phyloP scores from a whole-genome alignment of 306 rosid species.

The Nissolia schottii region DNA sequence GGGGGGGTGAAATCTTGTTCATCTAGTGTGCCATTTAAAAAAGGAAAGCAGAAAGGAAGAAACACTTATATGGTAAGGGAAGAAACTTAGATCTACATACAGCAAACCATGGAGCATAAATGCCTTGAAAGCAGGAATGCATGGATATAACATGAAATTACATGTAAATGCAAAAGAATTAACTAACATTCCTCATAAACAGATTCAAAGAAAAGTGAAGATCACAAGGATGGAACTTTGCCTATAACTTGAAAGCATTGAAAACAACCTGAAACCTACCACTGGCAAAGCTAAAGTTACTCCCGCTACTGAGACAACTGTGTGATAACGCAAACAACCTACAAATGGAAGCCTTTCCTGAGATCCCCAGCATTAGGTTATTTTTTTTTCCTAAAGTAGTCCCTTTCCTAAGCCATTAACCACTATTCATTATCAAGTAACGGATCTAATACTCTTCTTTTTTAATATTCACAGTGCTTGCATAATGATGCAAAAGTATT shows the following conservation, averaged over 20 bases:
- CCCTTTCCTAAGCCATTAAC: background rate
- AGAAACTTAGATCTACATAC: background rate
- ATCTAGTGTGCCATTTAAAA: background rate
- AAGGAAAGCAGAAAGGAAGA: background rate
- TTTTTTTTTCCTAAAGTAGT: background rate
- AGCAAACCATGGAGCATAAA: background rate
- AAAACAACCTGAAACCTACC: background rate
- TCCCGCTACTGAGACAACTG: background rate
- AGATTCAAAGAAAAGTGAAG: background rate
- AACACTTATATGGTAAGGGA: background rate
- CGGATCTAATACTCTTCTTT: background rate
- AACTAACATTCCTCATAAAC: background rate
- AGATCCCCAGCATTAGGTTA: background rate
- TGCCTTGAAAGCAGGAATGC: background rate
- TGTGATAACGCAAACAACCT: background rate
- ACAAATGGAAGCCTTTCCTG: background rate
- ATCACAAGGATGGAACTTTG: background rate
- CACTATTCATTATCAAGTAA: background rate
- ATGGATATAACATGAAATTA: background rate
- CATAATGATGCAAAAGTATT: background rate
- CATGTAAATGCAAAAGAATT: background rate
- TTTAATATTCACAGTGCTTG: background rate
- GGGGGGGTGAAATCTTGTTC: background rate
- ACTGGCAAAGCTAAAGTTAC: background rate
- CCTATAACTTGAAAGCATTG: background rate